These are phyloP conservation scores for Dissophora ornata DNA, from an alignment of 192 early-diverging fungal genomes.

Conservation along the genomic window DNA sequence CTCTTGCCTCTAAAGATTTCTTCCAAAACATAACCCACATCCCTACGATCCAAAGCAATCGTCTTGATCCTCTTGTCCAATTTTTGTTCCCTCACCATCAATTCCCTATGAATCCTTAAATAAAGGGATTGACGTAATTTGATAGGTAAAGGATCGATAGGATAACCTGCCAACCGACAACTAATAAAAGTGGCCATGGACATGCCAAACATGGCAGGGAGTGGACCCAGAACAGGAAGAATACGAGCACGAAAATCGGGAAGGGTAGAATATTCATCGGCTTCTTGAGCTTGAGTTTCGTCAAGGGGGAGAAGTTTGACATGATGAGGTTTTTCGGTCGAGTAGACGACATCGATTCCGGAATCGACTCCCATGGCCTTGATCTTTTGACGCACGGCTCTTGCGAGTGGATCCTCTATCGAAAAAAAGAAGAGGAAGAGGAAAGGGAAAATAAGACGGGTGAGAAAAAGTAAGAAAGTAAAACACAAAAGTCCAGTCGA, in stretches of 20 bases:
- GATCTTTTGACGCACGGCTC: constrained; percentile 83
- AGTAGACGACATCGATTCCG: constrained; percentile 95
- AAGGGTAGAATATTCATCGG: constrained; percentile 91
- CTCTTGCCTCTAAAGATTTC: constrained; percentile 89
- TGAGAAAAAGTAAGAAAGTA: neutral
- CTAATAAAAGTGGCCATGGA: constrained; percentile 90
- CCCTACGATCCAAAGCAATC: constrained; percentile 70
- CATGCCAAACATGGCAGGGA: constrained; percentile 96
- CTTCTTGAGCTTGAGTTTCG: constrained; percentile 82
- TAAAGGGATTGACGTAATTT: constrained; percentile 83
- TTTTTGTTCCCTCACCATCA: constrained; percentile 60
- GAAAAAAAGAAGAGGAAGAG: too few relatives aligned
- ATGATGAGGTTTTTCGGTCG: constrained; percentile 92
- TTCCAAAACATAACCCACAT: constrained; percentile 90
- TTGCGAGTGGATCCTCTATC: constrained; percentile 93
- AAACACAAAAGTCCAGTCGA: too few relatives aligned
- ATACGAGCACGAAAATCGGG: constrained; percentile 94
- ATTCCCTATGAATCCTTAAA: constrained; percentile 76
- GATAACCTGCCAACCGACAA: constrained; percentile 70
- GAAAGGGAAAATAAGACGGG: neutral
- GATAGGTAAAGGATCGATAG: constrained; percentile 77
- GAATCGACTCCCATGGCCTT: constrained; percentile 74
- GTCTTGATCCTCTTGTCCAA: constrained; percentile 16
- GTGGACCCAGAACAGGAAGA: constrained; percentile 84
- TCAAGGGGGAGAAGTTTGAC: constrained; percentile 92